Conservation (phyloP, 768 basidiomycete genomes). For the Suillus tomentosus region DNA sequence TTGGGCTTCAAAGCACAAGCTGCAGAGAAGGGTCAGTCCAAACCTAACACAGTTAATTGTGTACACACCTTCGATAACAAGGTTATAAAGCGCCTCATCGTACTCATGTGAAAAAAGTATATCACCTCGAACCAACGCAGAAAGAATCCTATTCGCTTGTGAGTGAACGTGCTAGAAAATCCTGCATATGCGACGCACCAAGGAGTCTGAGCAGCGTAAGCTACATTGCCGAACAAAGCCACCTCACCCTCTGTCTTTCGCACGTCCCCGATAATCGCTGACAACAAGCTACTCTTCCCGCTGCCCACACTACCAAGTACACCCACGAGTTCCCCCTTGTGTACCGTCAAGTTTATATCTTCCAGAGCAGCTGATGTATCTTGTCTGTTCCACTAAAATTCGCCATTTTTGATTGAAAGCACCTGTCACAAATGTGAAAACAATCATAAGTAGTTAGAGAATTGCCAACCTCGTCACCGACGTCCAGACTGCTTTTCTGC, state of each 20-base stretch:
- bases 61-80: conserved; percentile 71
- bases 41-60: background rate
- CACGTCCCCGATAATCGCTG: conserved; percentile 90
- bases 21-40: conserved; percentile 18
- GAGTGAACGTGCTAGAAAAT: background rate
- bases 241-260: conserved; percentile 72
- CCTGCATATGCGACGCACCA: conserved; percentile 50
- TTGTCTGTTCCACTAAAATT: conserved; percentile 78
- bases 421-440: conserved; percentile 38
- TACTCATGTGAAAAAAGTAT: conserved; percentile 91
- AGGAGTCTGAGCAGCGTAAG: conserved; percentile 87
- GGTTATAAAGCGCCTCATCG: conserved; percentile 80
- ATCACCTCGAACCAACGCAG: conserved; percentile 84
- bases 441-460: background rate
- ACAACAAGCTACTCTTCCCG: conserved; percentile 84
- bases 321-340: conserved; percentile 84
- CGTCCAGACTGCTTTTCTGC: conserved; percentile 39
- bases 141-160: conserved; percentile 63
- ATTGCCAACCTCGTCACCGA: conserved; percentile 58
- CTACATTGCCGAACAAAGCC: conserved; percentile 63
- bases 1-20: conserved; percentile 89
- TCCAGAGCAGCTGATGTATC: conserved; percentile 64
- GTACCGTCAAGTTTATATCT: conserved; percentile 71
- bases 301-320: conserved; percentile 88
- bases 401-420: conserved; percentile 69